Base-by-base conservation (phyloP, 768 basidiomycete genomes). In the Floccularia luteovirens region DNA sequence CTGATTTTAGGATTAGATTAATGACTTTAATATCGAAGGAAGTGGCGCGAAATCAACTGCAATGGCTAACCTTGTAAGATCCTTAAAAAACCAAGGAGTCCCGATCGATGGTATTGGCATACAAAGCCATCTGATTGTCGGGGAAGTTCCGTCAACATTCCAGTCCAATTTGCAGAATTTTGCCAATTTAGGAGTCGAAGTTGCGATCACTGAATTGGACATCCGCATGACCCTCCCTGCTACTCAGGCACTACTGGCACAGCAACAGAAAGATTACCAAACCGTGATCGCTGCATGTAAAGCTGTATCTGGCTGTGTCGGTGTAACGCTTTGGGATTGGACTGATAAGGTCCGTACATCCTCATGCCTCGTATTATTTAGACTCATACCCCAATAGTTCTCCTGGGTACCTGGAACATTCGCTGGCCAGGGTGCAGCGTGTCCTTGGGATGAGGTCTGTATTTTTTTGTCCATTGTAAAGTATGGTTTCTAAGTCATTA, bases 141-240 rank as follows among this genome's bases (percentile, higher is more conserved):
- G 77, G 16, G 49, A 69, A 45, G 63, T 82, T 13, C 74, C 77
- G 1, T 56, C 66, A 2, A 58, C 59, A 8, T 53, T 82, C 36
- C 60, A 69, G 39, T 53, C 63, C 2, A 73, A 74, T 43, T 57
- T 80, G 41, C 51, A 69, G 44, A 61, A 68, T 36, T 73, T 82
- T 51, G 67, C 73, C 8, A 68, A 68, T 8, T 70, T 81, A 20
- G 79, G 82, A 3, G 60, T 83, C 31, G 80, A 82, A 47, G 74
- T 82, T 19, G 79, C 79, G 6, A 72, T 82, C 47, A 83, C 81
- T 2, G 81, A 82, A 51, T 67, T 83, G 36, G 80, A 83, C 50
- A 76, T 76, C 48, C 66, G 79, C 36, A 77, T 79, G 65, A 65
- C 64, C 12, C 61, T 75, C 6, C 77, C 77, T 14, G 64, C 60